Evolutionary conservation across 2,329 filamentous ascomycete species (phyloP).

Genomic region (Xylaria sp.): DNA sequence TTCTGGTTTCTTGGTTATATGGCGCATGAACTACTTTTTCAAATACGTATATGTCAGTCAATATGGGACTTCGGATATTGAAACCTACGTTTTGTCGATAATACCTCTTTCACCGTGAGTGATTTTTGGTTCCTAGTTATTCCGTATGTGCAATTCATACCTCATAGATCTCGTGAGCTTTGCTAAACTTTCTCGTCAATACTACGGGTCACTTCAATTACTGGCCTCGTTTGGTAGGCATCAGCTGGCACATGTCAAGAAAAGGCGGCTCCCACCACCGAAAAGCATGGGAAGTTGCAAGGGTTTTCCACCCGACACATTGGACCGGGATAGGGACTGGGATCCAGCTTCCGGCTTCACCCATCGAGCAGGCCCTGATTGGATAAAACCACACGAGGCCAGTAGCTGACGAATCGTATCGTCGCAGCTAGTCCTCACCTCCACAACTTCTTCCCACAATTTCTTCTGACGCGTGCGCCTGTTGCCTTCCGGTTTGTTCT

Average conservation of each 20-base stretch:
- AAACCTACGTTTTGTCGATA: no score
- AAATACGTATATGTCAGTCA: no score
- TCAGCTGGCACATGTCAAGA: conserved; percentile 8
- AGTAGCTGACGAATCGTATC: conserved; percentile 16
- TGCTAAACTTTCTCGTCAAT: no score
- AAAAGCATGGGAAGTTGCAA: neutral
- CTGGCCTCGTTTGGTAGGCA: neutral
- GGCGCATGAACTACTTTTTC: no score
- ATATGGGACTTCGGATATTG: no score
- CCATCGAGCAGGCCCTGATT: conserved; percentile 33
- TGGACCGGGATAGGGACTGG: conserved; percentile 40
- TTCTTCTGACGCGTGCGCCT: conserved; percentile 24
- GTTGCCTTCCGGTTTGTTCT: conserved; percentile 33
- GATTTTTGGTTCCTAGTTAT: no score
- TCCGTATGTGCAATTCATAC: no score
- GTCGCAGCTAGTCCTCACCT: neutral
- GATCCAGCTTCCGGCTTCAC: conserved; percentile 41
- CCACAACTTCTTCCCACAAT: conserved; percentile 26
- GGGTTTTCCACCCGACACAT: conserved; percentile 29
- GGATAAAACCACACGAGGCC: conserved; percentile 28
- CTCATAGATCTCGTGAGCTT: no score
- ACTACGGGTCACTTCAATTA: neutral
- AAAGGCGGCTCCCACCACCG: neutral
- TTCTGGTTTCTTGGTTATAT: no score
- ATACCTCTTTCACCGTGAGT: no score